Percentiles rank a stretch among this genome's conserved stretches.
phyloP scores from a whole-genome alignment of 108 stramenopile genomes.

The Fragilariopsis cylindrus region DNA sequence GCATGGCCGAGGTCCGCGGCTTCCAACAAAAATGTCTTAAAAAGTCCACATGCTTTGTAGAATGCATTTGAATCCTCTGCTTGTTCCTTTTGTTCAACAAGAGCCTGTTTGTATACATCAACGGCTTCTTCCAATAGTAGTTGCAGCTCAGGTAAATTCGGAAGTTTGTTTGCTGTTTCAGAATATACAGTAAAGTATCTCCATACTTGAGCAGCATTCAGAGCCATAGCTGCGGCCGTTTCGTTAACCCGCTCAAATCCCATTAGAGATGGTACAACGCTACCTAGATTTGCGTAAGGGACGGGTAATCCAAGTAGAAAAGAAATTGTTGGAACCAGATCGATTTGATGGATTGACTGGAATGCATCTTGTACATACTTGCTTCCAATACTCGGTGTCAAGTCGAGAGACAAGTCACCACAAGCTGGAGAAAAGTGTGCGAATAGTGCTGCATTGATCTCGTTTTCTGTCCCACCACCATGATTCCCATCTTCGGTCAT shows the following conservation, averaged over 20 bases:
- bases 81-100: constrained; percentile 31
- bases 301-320: constrained; percentile 89
- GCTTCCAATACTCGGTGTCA: constrained; percentile 32
- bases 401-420: constrained; percentile 31
- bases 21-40: constrained; percentile 72
- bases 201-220: constrained; percentile 91
- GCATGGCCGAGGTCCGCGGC: constrained; percentile 75
- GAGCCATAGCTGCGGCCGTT: constrained; percentile 64
- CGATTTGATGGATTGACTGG: constrained; percentile 82
- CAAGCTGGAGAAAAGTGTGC: constrained; percentile 82
- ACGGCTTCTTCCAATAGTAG: constrained; percentile 62
- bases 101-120: constrained; percentile 48
- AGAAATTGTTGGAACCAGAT: constrained; percentile 94
- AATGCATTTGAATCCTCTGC: constrained; percentile 56
- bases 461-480: constrained; percentile 95
- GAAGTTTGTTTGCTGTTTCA: constrained; percentile 59
- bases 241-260: constrained; percentile 41
- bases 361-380: constrained; percentile 44
- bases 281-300: constrained; percentile 94
- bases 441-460: constrained; percentile 92
- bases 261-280: constrained; percentile 79
- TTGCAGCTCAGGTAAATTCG: constrained; percentile 58
- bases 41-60: constrained; percentile 66
- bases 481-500: constrained; percentile 99
- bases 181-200: constrained; percentile 79